Percentiles rank a stretch among this genome's conserved stretches.
Evolutionary conservation across 169 alveolate species (phyloP).

Genomic region (Hepatocystis sp.): DNA sequence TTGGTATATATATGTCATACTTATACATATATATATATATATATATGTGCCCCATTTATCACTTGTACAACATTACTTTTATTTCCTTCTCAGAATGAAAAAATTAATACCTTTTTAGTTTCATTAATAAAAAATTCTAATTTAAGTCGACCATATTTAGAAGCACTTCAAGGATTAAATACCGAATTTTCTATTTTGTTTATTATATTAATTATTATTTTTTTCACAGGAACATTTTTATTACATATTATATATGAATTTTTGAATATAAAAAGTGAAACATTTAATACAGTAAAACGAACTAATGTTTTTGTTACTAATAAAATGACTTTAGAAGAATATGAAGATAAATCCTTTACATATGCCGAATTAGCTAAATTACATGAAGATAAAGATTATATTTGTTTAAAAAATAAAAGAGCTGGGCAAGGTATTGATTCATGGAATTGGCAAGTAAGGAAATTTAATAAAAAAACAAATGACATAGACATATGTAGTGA

Average conservation of each 20-base stretch:
- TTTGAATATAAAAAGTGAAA: constrained; percentile 33
- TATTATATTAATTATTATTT: constrained; percentile 29
- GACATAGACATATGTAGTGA: constrained; percentile 67
- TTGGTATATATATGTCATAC: too few species aligned
- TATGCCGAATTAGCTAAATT: constrained; percentile 76
- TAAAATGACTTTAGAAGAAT: constrained; percentile 77
- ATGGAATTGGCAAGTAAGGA: constrained; percentile 87
- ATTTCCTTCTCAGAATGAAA: constrained; percentile 8
- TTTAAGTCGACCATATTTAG: constrained; percentile 44
- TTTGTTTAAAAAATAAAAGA: constrained; percentile 80
- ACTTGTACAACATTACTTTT: too few species aligned
- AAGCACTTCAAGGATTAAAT: constrained; percentile 29
- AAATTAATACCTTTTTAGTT: constrained; percentile 31
- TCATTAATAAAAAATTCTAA: constrained; percentile 1
- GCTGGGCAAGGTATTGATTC: constrained; percentile 84
- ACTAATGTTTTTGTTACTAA: constrained; percentile 54
- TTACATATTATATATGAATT: constrained; percentile 34
- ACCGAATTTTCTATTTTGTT: constrained; percentile 60
- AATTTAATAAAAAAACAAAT: constrained; percentile 33
- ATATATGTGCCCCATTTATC: too few species aligned
- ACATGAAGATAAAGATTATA: constrained; percentile 78
- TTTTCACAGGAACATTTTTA: constrained; percentile 27
- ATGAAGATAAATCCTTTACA: constrained; percentile 76
- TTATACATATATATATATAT: too few species aligned
- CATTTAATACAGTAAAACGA: constrained; percentile 11